Base-by-base conservation (phyloP, 306 rosid genomes). In the Casuarina equisetifolia region DNA sequence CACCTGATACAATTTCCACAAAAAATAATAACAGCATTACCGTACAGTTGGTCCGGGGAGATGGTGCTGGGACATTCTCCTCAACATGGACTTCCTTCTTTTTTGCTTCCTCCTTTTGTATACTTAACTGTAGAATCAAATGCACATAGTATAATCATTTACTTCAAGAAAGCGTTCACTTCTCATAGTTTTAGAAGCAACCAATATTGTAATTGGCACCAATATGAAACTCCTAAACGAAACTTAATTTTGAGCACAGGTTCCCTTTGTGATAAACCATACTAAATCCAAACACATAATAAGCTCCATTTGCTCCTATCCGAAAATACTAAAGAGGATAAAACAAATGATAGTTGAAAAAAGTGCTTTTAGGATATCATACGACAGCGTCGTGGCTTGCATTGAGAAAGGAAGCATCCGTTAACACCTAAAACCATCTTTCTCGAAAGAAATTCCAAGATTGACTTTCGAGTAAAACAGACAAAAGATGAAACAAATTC, bases 31-130 rank as follows among this genome's bases (percentile, higher is more conserved):
- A 64, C 46, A 44, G 70, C 25, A 68, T 81, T 86, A 95, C 99
- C 51, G 99, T 15, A 75, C 97, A 95, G 84, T 95, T 95, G 81
- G 97, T 91, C 42, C 96, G 89, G 40, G 92, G 97, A 77, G 99
- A 92, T 5, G 99, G 99, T 9, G 97, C 96, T 54, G 97, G 94
- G 81, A 91, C 97, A 67, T 95, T 91, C 74, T 95, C 99, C 79
- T 95, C 97, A 8, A 91, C 85, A 49, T 82, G 97, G 35, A 95
- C 96, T 68, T 95, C 97, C 81, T 91, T 95, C 89, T 95, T 95
- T 82, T 92, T 95, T 3, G 97, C 99, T 74, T 95, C 99, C 79
- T 95, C 99, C 72, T 92, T 95, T 82, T 92, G 97, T 53, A 89
- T 95, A 74, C 79, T 92, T 83, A 84, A 80, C 97, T 92, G 81